A percentile compares a stretch with the other conserved stretches of the same genome.
Conservation (phyloP, 129 eudicot species). For the Ambrosia artemisiifolia region DNA sequence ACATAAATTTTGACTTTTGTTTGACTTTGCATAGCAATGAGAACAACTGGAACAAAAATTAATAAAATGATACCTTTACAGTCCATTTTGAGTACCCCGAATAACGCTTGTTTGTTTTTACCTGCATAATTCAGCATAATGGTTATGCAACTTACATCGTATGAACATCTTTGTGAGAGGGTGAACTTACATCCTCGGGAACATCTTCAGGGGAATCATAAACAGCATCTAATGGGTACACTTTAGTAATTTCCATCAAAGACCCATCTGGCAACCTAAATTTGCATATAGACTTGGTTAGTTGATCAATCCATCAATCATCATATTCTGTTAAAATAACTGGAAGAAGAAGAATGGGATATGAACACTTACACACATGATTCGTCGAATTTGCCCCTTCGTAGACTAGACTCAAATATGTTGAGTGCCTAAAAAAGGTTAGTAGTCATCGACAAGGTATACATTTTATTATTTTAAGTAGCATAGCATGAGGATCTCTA, state of each 20-base stretch:
- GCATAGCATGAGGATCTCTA: not conserved
- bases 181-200: constrained; percentile 76
- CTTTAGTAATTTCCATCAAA: constrained; percentile 83
- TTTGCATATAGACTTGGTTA: constrained; percentile 3
- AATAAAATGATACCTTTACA: constrained; percentile 46
- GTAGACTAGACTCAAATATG: constrained; percentile 82
- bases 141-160: not conserved
- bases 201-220: constrained; percentile 86
- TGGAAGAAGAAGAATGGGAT: not conserved
- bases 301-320: not conserved
- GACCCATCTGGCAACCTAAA: constrained; percentile 92
- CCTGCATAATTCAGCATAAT: constrained; percentile 43
- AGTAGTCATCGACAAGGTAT: constrained; percentile 6
- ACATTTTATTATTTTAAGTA: not conserved
- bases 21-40: not conserved
- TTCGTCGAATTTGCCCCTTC: constrained; percentile 91
- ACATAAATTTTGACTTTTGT: constrained; percentile 6
- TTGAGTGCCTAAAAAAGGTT: constrained; percentile 58
- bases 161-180: not conserved
- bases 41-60: not conserved
- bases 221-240: constrained; percentile 88
- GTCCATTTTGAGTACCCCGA: constrained; percentile 92
- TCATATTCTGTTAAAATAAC: not conserved
- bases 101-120: constrained; percentile 82
- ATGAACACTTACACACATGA: constrained; percentile 62